Conservation (phyloP, 2,329 filamentous ascomycete species). For the Alternaria conjuncta region DNA sequence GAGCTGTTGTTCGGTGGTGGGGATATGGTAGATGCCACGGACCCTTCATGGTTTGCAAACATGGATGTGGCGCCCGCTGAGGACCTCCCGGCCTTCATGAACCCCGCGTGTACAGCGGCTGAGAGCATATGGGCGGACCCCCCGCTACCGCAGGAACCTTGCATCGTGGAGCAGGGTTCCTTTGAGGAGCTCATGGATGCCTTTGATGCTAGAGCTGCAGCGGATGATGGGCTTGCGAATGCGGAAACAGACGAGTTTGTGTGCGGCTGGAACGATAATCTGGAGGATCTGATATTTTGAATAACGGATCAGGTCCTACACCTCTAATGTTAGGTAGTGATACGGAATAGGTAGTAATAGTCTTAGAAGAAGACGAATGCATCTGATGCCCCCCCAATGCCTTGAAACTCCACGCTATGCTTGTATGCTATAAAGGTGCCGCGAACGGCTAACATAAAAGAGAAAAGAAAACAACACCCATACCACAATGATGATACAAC, state of each 20-base stretch:
- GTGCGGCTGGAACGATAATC: not conserved
- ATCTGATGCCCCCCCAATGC: not conserved
- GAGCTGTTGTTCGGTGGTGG: no score
- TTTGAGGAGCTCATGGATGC: not conserved
- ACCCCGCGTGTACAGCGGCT: not conserved
- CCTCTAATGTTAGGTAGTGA: not conserved
- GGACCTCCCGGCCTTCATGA: not conserved
- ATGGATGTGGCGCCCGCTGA: not conserved
- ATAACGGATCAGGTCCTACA: not conserved
- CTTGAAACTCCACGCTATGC: constrained; percentile 2
- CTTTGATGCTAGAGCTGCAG: not conserved
- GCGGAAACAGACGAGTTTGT: not conserved
- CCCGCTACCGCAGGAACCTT: not conserved
- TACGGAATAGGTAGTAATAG: not conserved
- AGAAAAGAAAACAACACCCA: not conserved
- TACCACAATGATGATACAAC: not conserved
- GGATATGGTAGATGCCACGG: no score
- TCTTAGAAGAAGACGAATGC: not conserved
- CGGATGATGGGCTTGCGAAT: not conserved
- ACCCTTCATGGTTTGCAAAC: no score
- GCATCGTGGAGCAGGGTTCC: not conserved
- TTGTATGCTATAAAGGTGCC: not conserved
- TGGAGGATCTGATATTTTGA: not conserved
- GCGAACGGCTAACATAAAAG: not conserved
- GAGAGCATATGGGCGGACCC: not conserved